phyloP scores from a whole-genome alignment of 139 green algal genomes.

The Chlorella sorokiniana region DNA sequence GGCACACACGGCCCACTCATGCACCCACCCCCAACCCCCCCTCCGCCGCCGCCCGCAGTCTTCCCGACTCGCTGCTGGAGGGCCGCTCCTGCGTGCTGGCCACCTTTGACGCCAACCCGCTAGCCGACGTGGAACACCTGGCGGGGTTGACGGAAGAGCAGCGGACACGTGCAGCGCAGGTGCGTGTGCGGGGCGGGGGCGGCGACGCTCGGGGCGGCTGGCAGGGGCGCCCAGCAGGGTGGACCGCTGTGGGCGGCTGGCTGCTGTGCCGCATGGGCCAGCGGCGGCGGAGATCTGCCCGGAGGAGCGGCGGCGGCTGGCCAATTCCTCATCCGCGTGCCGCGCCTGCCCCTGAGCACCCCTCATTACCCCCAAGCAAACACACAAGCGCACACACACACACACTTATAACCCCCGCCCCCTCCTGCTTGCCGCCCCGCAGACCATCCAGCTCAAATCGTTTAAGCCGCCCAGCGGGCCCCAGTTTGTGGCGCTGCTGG shows the following conservation, averaged over 20 bases:
- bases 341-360: too few species aligned
- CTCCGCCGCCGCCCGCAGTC: conserved; percentile 27
- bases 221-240: too few species aligned
- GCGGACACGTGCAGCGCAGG: neutral
- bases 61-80: conserved; percentile 43
- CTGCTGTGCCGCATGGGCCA: too few species aligned
- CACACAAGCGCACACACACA: too few species aligned
- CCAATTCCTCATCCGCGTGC: too few species aligned
- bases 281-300: too few species aligned
- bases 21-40: neutral
- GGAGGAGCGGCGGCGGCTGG: too few species aligned
- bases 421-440: neutral
- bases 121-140: conserved; percentile 39
- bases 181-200: neutral
- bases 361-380: too few species aligned
- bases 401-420: too few species aligned
- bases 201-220: neutral
- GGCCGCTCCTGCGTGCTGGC: conserved; percentile 47
- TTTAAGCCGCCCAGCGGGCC: conserved; percentile 1
- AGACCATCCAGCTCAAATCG: conserved; percentile 45
- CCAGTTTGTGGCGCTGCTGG: conserved; percentile 48
- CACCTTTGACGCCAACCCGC: conserved; percentile 54
- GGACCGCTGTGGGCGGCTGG: too few species aligned
- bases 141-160: conserved; percentile 9
- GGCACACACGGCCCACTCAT: neutral